Evolutionary conservation across 2,329 filamentous ascomycete species (phyloP), one percentile per base, ranked within the genome.

Genomic region (Dendryphion nanum): DNA sequence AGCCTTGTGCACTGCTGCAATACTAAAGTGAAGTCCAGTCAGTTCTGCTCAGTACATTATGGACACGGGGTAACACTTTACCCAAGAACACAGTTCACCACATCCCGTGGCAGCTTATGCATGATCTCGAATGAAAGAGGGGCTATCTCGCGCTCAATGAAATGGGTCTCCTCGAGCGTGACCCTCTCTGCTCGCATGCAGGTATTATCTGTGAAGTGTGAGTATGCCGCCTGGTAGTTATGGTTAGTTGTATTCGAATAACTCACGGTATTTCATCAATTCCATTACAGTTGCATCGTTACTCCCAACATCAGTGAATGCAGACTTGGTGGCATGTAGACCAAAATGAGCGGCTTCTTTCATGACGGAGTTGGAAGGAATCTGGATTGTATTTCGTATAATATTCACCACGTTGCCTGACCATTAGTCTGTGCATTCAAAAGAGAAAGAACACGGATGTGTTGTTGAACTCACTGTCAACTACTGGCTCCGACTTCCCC

Each of bases 211-310:
- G 29, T 15, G 21, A 28, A 17, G 20, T 24, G 37, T 38, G 15
- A 42, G 36, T 15, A 30, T 12, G 15, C 29, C 29, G 8, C 8
- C 8, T 30, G 15, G 7, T 10, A 10, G 23, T 26, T n/a, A 8
- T 26, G 23, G 16, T 3, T 17, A 16, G 12, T 30, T 30, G 10
- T 33, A 19, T 15, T 21, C 18, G 16, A 12, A 12, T 7, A 18
- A 40, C 50, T 50, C 50, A 56, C 53, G 41, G 19, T 56, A 53
- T 4, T 29, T 38, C 21, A 56, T 41, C 6, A 56, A 28, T 31
- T 53, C 37, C 13, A 43, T 5, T 5, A 42, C 21, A 10, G 32
- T 41, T 10, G 36, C 35, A 19, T 45, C 33, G 15, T 39, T 40
- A 6, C 14, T 6, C 3, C 41, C 31, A 13, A 41, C 30, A n/a